Conservation (phyloP, 441 rosid species). For the Erodium moschatum region DNA sequence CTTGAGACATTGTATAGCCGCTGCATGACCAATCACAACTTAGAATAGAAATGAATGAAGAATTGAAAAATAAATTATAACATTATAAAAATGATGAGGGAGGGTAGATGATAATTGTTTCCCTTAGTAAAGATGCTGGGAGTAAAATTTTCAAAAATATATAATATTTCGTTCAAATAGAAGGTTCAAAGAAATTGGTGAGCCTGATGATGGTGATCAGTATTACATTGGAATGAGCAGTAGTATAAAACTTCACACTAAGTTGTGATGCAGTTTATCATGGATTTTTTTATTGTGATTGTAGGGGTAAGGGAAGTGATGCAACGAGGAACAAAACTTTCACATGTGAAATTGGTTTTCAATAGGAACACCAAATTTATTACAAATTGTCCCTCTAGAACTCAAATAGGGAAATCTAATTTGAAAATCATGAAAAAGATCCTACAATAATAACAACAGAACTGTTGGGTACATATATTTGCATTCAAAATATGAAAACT, state of each 20-base stretch:
- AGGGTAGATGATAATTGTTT: background rate
- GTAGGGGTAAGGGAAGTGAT: too few species aligned
- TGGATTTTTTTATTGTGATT: too few species aligned
- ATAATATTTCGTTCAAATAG: background rate
- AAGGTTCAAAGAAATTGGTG: background rate
- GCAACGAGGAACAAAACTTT: too few species aligned
- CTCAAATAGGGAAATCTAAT: too few species aligned
- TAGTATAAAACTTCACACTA: too few species aligned
- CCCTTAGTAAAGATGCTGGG: background rate
- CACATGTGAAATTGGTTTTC: too few species aligned
- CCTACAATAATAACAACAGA: background rate
- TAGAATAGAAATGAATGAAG: background rate
- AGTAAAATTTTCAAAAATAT: background rate
- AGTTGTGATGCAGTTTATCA: too few species aligned
- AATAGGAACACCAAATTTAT: too few species aligned
- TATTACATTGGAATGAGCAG: background rate
- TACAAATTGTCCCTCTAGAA: too few species aligned
- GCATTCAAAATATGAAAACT: background rate
- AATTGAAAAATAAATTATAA: background rate
- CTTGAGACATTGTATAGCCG: constrained; percentile 90
- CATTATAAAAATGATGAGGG: background rate
- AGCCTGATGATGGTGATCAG: background rate
- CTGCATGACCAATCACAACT: constrained; percentile 36
- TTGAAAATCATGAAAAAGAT: too few species aligned
- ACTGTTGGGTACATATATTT: background rate